A percentile compares a stretch with the other conserved stretches of the same genome.
Evolutionary conservation across 2,329 filamentous ascomycete species (phyloP).

Genomic region (Neodidymelliopsis sp.): DNA sequence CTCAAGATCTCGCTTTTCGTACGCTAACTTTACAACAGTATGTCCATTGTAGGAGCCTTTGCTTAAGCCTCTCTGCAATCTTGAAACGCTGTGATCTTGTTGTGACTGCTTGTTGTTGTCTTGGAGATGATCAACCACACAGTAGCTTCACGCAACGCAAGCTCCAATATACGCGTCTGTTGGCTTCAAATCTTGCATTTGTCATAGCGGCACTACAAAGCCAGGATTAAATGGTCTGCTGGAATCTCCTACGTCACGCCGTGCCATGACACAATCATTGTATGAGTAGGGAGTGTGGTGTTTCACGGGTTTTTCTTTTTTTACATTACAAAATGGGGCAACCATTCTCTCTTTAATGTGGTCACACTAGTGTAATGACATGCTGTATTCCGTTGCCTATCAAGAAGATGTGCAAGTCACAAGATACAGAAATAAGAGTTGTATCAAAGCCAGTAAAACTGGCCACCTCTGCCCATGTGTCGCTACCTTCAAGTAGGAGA

Average conservation of each 20-base stretch:
- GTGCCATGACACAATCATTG: constrained; percentile 17
- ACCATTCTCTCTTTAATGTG: constrained; percentile 46
- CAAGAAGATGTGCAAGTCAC: constrained; percentile 30
- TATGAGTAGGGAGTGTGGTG: constrained; percentile 23
- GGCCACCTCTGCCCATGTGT: too few relatives aligned
- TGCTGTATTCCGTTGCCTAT: constrained; percentile 49
- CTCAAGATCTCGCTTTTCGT: constrained; percentile 40
- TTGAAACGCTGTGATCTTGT: background rate
- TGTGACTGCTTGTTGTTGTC: background rate
- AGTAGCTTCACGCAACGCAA: background rate
- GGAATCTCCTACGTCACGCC: background rate
- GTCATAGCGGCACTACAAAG: background rate
- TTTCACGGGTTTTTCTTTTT: constrained; percentile 19
- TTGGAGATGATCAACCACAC: background rate
- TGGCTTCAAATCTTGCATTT: constrained; percentile 2
- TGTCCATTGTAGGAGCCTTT: constrained; percentile 48
- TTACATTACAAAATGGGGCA: constrained; percentile 40
- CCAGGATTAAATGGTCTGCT: background rate
- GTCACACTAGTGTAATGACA: constrained; percentile 40
- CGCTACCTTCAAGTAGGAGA: too few relatives aligned
- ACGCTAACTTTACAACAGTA: constrained; percentile 26
- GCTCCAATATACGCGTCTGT: too few relatives aligned
- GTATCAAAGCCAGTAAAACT: too few relatives aligned
- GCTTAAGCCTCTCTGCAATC: constrained; percentile 29
- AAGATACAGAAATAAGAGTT: too few relatives aligned